Conservation (phyloP, 148 eudicot species). For the Cornus kousa region DNA sequence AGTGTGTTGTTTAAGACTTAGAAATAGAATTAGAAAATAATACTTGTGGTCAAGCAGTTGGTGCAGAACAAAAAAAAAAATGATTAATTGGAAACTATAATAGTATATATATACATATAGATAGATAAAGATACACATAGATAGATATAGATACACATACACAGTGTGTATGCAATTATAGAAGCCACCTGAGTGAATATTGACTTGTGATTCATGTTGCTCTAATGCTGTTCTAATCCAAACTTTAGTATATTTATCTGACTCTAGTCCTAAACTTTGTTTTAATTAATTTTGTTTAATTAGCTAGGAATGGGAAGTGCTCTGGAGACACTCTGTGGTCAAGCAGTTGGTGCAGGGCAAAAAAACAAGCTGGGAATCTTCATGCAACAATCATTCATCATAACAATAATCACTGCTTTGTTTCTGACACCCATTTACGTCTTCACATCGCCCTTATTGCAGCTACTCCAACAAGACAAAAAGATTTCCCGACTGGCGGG, state of each 20-base stretch:
- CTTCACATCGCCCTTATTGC: slow-evolving; percentile 32
- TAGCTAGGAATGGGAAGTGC: slow-evolving; percentile 60
- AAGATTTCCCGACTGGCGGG: slow-evolving; percentile 34
- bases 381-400: slow-evolving; percentile 45
- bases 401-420: slow-evolving; percentile 29
- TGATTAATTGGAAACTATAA: no score
- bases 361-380: slow-evolving; percentile 36
- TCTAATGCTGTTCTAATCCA: no score
- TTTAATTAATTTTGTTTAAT: neutral
- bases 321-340: slow-evolving; percentile 46
- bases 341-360: slow-evolving; percentile 45
- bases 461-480: slow-evolving; percentile 30
- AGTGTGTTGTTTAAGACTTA: no score
- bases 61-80: no score
- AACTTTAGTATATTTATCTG: neutral
- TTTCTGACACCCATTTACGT: slow-evolving; percentile 28
- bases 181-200: no score
- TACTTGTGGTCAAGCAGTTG: no score
- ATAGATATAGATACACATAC: no score
- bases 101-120: no score
- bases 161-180: no score
- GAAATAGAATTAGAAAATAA: no score
- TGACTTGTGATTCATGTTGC: no score
- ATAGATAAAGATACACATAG: no score
- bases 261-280: neutral